A percentile compares a stretch with the other conserved stretches of the same genome.
Evolutionary conservation across 1,284 basidiomycete genomes (phyloP).

Genomic region (Boletus semigastroideus): DNA sequence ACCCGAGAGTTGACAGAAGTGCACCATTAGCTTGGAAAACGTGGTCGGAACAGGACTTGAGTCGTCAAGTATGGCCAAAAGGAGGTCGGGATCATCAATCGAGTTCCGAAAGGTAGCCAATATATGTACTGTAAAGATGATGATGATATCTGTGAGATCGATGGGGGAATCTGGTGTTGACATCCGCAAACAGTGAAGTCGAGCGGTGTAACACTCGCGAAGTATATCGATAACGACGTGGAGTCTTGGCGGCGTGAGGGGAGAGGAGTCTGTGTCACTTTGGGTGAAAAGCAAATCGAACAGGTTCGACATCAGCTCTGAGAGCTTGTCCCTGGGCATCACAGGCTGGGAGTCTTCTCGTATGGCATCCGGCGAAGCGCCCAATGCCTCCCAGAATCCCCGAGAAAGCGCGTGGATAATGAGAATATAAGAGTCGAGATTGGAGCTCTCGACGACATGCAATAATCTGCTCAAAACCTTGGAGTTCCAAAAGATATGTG

Average conservation of each 20-base stretch:
- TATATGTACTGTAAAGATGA: conserved; percentile 31
- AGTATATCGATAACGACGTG: conserved; percentile 21
- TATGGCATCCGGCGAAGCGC: background rate
- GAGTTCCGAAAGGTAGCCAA: conserved; percentile 20
- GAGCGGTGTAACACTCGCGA: conserved; percentile 15
- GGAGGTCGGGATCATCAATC: conserved; percentile 1
- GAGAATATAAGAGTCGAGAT: conserved; percentile 25
- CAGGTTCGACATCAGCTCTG: conserved; percentile 23
- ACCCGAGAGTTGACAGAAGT: conserved; percentile 11
- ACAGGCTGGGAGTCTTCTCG: conserved; percentile 3
- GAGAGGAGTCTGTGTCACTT: background rate
- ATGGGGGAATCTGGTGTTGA: conserved; percentile 4
- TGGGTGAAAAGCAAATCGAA: conserved; percentile 26
- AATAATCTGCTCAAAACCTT: conserved; percentile 38
- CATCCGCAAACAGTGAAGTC: conserved; percentile 16
- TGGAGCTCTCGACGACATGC: conserved; percentile 19
- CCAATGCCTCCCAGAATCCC: conserved; percentile 11
- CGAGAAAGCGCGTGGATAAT: conserved; percentile 15
- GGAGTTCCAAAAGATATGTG: conserved; percentile 37
- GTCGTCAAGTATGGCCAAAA: conserved; percentile 27
- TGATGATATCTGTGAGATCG: conserved; percentile 33
- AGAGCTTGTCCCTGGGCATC: conserved; percentile 21
- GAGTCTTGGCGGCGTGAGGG: conserved; percentile 7
- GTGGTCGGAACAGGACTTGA: conserved; percentile 33
- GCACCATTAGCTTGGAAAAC: conserved; percentile 31